Percentiles rank a stretch among this genome's conserved stretches.
These are phyloP conservation scores for Paecilomyces formosus DNA, from an alignment of 2,329 filamentous ascomycete genomes.

Conservation along the genomic window DNA sequence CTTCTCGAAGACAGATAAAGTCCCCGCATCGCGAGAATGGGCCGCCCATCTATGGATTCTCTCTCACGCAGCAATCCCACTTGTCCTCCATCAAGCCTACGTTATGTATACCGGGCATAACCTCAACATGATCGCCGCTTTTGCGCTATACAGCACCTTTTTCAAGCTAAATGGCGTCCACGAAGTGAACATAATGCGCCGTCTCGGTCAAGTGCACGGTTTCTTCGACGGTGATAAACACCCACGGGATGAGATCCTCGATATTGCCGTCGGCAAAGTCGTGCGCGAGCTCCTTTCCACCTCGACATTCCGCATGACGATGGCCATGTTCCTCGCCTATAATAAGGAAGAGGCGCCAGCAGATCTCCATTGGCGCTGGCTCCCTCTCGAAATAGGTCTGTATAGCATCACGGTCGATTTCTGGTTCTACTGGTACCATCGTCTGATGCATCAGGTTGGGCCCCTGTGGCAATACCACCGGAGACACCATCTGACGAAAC, in stretches of 20 bases:
- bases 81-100: too few species aligned
- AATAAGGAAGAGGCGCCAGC: slow-evolving; percentile 8
- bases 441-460: slow-evolving; percentile 30
- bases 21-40: too few species aligned
- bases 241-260: slow-evolving; percentile 32
- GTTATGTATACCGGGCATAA: too few species aligned
- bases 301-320: slow-evolving; percentile 17
- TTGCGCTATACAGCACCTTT: too few species aligned
- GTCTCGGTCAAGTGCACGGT: slow-evolving; percentile 9
- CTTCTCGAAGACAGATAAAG: too few species aligned
- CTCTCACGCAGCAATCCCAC: too few species aligned
- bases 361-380: slow-evolving; percentile 21
- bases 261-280: slow-evolving; percentile 25
- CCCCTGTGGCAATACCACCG: slow-evolving; percentile 33
- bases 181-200: too few species aligned
- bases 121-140: too few species aligned
- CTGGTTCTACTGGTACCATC: slow-evolving; percentile 38
- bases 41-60: too few species aligned
- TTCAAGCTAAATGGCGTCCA: too few species aligned
- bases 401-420: slow-evolving; percentile 35
- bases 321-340: slow-evolving; percentile 21
- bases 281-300: slow-evolving; percentile 21
- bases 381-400: slow-evolving; percentile 27
- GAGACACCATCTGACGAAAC: slow-evolving; percentile 36
- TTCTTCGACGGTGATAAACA: slow-evolving; percentile 38